These are phyloP conservation scores for Mesotaenium endlicherianum DNA, from an alignment of 139 green algal genomes.

Conservation along the genomic window DNA sequence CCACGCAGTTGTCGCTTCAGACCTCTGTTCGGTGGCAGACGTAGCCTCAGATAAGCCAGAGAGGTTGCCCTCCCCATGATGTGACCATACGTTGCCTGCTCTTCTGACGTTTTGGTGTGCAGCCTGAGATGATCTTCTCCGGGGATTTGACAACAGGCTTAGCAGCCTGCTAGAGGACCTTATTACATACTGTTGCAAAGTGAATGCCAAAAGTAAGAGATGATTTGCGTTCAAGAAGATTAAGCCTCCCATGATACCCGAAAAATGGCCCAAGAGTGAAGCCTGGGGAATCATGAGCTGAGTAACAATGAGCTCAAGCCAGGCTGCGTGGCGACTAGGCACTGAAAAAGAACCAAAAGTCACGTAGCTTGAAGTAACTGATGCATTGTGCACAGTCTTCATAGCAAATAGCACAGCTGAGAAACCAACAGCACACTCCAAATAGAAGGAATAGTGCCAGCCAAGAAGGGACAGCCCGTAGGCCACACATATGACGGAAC, in stretches of 20 bases:
- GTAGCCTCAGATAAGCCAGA: neutral
- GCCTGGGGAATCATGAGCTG: constrained; percentile 38
- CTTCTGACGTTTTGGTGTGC: neutral
- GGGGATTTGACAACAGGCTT: neutral
- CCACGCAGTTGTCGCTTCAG: constrained; percentile 1
- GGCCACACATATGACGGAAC: constrained; percentile 3
- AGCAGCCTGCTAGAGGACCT: too few relatives aligned
- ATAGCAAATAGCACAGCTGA: constrained; percentile 47
- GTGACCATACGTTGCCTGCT: neutral
- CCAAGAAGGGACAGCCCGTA: constrained; percentile 9
- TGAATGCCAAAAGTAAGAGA: neutral
- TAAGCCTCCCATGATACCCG: constrained; percentile 37
- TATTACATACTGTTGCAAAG: neutral
- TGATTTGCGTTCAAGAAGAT: constrained; percentile 31
- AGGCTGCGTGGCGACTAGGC: constrained; percentile 41
- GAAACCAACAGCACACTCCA: constrained; percentile 46
- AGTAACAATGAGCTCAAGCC: constrained; percentile 48
- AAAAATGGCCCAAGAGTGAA: constrained; percentile 50
- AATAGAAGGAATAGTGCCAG: constrained; percentile 11
- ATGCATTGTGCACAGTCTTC: constrained; percentile 36
- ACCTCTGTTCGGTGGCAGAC: neutral
- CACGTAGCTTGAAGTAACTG: neutral
- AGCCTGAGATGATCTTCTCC: neutral
- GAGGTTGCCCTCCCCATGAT: neutral
- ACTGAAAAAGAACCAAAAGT: constrained; percentile 11